These are phyloP conservation scores for Fermentozyma sake DNA, from an alignment of 1,139 yeast genomes.

Conservation along the genomic window DNA sequence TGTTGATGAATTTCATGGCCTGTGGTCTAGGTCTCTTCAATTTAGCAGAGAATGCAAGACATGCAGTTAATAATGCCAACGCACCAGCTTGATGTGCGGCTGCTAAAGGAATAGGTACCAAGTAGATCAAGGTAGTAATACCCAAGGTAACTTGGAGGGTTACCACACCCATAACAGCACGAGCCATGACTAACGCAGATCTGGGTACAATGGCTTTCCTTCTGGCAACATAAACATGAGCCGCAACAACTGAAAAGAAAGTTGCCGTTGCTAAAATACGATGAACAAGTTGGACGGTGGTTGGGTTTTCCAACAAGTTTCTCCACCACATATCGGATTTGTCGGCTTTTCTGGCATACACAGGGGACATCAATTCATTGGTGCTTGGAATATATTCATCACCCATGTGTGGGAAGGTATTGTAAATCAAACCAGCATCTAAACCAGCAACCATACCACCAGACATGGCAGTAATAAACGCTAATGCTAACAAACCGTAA, in stretches of 20 bases:
- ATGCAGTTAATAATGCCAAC: conserved; percentile 75
- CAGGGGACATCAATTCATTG: conserved; percentile 71
- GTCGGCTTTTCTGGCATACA: conserved; percentile 64
- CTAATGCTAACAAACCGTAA: conserved; percentile 55
- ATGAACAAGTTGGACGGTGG: conserved; percentile 92
- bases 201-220: conserved; percentile 61
- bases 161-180: conserved; percentile 74
- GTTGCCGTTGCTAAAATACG: conserved; percentile 82
- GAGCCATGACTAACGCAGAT: conserved; percentile 48
- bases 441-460: conserved; percentile 98
- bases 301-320: conserved; percentile 90
- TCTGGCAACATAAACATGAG: conserved; percentile 58
- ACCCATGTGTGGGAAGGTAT: conserved; percentile 97
- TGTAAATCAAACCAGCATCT: conserved; percentile 95
- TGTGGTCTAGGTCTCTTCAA: conserved; percentile 66
- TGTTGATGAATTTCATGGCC: conserved; percentile 26
- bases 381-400: conserved; percentile 66
- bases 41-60: conserved; percentile 64
- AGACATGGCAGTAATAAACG: conserved; percentile 87
- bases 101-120: conserved; percentile 90
- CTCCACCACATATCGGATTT: conserved; percentile 83
- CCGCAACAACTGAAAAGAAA: conserved; percentile 63
- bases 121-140: conserved; percentile 74
- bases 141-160: conserved; percentile 83
- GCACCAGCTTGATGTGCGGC: conserved; percentile 99